Percentiles rank a stretch among this genome's conserved stretches.
Conservation (phyloP, 768 basidiomycete species). For the Rhodotorula paludigena region DNA sequence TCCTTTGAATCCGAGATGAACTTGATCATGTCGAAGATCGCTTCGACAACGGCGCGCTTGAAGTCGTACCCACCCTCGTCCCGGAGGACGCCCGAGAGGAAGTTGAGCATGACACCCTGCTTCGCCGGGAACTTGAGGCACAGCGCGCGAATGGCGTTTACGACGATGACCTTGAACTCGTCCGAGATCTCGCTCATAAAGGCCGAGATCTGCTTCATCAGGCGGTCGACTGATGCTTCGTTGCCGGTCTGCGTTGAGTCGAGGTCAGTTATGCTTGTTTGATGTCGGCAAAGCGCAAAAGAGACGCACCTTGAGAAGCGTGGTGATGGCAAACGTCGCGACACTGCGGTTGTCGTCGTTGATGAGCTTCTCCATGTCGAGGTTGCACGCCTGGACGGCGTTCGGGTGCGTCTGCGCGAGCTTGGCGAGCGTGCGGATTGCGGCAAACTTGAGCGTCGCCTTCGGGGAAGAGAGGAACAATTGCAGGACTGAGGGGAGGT, state of each 20-base stretch:
- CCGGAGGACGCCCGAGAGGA: slow-evolving; percentile 90
- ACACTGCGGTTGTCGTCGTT: slow-evolving; percentile 92
- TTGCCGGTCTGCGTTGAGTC: slow-evolving; percentile 71
- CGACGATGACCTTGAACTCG: slow-evolving; percentile 99
- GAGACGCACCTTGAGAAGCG: slow-evolving; percentile 73
- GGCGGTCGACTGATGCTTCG: slow-evolving; percentile 94
- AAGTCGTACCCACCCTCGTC: slow-evolving; percentile 99
- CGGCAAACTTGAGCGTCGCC: slow-evolving; percentile 90
- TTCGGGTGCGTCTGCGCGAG: slow-evolving; percentile 80
- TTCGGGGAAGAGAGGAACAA: slow-evolving; percentile 94
- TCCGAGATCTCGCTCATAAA: slow-evolving; percentile 99
- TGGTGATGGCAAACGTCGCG: slow-evolving; percentile 97
- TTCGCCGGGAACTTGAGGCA: slow-evolving; percentile 98
- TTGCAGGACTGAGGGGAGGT: slow-evolving; percentile 65
- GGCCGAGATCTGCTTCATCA: slow-evolving; percentile 98
- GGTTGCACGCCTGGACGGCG: slow-evolving; percentile 84
- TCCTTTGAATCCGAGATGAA: slow-evolving; percentile 94
- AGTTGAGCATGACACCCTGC: slow-evolving; percentile 92
- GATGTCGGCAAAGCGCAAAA: background rate
- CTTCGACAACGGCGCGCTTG: slow-evolving; percentile 97
- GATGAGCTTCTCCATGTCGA: slow-evolving; percentile 94
- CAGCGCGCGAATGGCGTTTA: slow-evolving; percentile 93
- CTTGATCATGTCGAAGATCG: slow-evolving; percentile 99
- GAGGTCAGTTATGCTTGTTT: slow-evolving; percentile 2
- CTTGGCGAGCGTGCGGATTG: slow-evolving; percentile 85